phyloP scores from a whole-genome alignment of 2,329 filamentous ascomycete genomes.

The Alternaria alternata region DNA sequence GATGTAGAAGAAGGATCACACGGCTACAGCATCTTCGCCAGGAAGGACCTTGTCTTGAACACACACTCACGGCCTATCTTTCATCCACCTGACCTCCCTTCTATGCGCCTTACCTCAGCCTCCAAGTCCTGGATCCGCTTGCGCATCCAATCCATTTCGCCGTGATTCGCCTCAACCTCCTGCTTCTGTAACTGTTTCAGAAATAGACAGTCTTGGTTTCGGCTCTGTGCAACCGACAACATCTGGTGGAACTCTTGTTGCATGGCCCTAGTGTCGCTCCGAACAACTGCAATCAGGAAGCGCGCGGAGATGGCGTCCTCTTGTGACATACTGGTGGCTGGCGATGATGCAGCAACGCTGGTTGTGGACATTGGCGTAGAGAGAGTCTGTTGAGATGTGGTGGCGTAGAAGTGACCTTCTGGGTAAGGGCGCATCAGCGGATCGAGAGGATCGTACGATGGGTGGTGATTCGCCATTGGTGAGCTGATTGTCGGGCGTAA shows the following conservation, averaged over 20 bases:
- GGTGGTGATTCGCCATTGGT: constrained; percentile 1
- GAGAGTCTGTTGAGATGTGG: not conserved
- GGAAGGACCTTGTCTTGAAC: not conserved
- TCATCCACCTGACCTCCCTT: constrained; percentile 2
- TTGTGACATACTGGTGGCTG: constrained; percentile 4
- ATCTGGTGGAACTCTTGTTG: constrained; percentile 1
- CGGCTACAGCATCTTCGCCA: not conserved
- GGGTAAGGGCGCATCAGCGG: not conserved
- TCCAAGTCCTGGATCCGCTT: not conserved
- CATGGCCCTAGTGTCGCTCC: not conserved
- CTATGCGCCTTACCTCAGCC: not conserved
- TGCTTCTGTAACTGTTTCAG: not conserved
- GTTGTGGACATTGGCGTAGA: not conserved
- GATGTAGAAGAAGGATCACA: not conserved
- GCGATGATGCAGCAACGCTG: not conserved
- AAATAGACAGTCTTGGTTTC: constrained; percentile 5
- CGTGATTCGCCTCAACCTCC: constrained; percentile 1
- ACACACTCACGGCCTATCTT: not conserved
- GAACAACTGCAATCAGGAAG: not conserved
- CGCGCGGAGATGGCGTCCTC: not conserved
- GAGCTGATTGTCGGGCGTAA: not conserved
- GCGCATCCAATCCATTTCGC: constrained; percentile 3
- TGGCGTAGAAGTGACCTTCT: not conserved
- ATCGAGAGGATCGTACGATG: not conserved
- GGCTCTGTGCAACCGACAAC: constrained; percentile 2